Percentiles rank a stretch among this genome's conserved stretches.
Evolutionary conservation across 306 rosid species (phyloP).

Genomic region (Vigna radiata): DNA sequence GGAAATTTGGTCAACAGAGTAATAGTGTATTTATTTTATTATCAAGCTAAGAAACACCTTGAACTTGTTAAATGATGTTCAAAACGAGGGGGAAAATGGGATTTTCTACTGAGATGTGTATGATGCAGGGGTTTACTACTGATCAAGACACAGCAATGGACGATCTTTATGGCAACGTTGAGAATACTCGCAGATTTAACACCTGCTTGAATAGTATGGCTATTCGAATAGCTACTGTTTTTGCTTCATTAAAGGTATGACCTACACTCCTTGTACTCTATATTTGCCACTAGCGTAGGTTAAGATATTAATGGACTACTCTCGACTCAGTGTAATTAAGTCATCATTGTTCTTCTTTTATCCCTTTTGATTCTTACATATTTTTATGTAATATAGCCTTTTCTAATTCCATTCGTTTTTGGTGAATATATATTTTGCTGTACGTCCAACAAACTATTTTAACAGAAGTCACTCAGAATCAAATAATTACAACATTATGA

Average conservation of each 20-base stretch:
- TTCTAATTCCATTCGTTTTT: too few relatives aligned
- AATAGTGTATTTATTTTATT: conserved; percentile 10
- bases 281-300: conserved; percentile 1
- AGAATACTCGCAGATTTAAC: conserved; percentile 66
- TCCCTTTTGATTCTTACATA: neutral
- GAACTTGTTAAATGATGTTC: conserved; percentile 17
- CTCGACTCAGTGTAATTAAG: conserved; percentile 6
- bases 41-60: conserved; percentile 33
- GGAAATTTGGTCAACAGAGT: neutral
- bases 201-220: conserved; percentile 78
- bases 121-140: conserved; percentile 76
- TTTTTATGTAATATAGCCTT: neutral
- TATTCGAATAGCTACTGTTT: conserved; percentile 86
- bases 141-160: conserved; percentile 82
- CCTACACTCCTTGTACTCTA: conserved; percentile 13
- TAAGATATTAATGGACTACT: conserved; percentile 21
- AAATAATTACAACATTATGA: too few relatives aligned
- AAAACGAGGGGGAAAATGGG: conserved; percentile 20
- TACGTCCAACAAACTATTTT: too few relatives aligned
- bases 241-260: conserved; percentile 87
- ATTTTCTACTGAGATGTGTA: conserved; percentile 42
- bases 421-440: too few relatives aligned
- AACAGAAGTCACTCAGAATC: too few relatives aligned
- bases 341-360: neutral
- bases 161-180: conserved; percentile 73